Evolutionary conservation across 306 rosid species (phyloP).

Genomic region (Inga oerstediana): DNA sequence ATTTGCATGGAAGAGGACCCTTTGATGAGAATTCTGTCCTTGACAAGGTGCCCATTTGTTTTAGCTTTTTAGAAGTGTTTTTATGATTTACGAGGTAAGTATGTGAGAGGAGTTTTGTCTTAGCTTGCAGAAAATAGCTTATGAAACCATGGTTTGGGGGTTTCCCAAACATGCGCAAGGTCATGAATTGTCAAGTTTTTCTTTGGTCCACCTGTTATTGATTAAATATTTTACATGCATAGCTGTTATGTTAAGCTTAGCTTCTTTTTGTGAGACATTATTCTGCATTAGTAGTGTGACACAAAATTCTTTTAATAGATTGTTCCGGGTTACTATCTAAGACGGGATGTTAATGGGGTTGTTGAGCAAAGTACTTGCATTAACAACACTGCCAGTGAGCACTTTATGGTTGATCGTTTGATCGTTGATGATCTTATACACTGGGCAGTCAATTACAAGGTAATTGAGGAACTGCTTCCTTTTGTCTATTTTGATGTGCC

Average conservation of each 20-base stretch:
- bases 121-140: too few species aligned
- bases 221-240: conserved; percentile 20
- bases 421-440: conserved; percentile 89
- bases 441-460: conserved; percentile 94
- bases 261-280: conserved; percentile 31
- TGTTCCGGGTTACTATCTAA: conserved; percentile 98
- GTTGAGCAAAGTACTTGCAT: conserved; percentile 91
- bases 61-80: too few species aligned
- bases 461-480: conserved; percentile 34
- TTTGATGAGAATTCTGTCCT: conserved; percentile 79
- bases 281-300: conserved; percentile 40
- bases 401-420: conserved; percentile 90
- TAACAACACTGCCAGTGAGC: conserved; percentile 96
- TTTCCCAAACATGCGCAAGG: conserved; percentile 28
- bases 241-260: conserved; percentile 26
- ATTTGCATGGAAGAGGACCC: conserved; percentile 86
- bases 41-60: conserved; percentile 46
- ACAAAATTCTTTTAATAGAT: conserved; percentile 55
- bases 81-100: too few species aligned
- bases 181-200: conserved; percentile 35
- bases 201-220: conserved; percentile 22
- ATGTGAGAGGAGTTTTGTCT: too few species aligned
- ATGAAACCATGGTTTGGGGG: too few species aligned
- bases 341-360: conserved; percentile 86
- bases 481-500: conserved; percentile 3